Base-by-base conservation (phyloP, 73 alveolate species). In the Paramecium pentaurelia region DNA sequence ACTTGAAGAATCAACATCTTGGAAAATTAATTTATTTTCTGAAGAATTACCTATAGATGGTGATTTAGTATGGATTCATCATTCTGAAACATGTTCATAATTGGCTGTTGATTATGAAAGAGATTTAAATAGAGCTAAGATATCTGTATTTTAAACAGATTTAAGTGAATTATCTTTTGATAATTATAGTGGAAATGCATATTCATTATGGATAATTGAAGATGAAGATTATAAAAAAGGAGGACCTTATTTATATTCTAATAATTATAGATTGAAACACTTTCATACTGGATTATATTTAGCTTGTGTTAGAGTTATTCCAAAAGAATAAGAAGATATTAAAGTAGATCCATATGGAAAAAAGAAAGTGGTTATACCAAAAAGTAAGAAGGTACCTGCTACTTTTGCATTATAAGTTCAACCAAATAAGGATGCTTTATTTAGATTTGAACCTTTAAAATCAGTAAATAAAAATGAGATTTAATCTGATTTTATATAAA, bases 41-140 rank as follows among this genome's bases (percentile, higher is more conserved):
- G 84, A 54, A 4, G 92, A 89, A 28, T 28, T 71, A 40, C 75
- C 88, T 0, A 44, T 27, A 34, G 38, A 68, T 71, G 90, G 92
- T 9, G 94, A 89, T 89, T 77, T 89, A 37, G 75, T 89, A 3
- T 89, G 94, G 94, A 58, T 89, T 8, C 94, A 89, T 89, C 94
- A 89, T 49, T 89, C 94, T 14, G 94, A 89, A 89, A 60, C 94
- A 4, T 60, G 85, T 47, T 49, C 92, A 22, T 20, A 68, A 71
- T 51, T 89, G 6, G 94, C 89, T 11, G 58, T 80, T 42, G 94
- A 71, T 71, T 71, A 77, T 44, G 88, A 83, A 64, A 42, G 47
- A 37, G 93, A 87, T 38, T 16, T 64, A n/a, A 77, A 77, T 12
- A 60, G 40, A 30, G 58, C 58, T 3, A 89, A 89, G 47, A 58